Conservation (phyloP, 2,329 filamentous ascomycete genomes). For the Cladosporium austrohemisphaericum region DNA sequence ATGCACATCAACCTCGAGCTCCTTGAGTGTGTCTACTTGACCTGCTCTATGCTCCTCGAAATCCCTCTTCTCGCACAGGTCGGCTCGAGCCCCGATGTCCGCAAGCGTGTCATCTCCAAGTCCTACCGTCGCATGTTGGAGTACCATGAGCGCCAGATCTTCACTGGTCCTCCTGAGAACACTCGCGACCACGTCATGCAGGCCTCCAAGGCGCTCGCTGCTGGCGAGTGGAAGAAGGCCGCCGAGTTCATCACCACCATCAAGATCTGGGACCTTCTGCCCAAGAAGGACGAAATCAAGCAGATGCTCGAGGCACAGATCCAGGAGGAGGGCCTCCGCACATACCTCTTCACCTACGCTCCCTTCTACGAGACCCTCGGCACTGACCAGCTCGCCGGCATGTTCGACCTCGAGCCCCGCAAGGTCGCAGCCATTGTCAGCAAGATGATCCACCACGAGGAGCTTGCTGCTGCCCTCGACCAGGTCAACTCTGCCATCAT, state of each 20-base stretch:
- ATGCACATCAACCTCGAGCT: constrained; percentile 99
- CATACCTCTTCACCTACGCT: constrained; percentile 98
- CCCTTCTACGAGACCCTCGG: constrained; percentile 98
- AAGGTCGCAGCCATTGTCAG: constrained; percentile 95
- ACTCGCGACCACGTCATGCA: constrained; percentile 99
- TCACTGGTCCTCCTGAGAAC: constrained; percentile 97
- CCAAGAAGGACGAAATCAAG: constrained; percentile 90
- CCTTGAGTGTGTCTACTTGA: constrained; percentile 96
- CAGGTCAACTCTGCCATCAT: constrained; percentile 97
- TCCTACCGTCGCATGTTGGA: constrained; percentile 98
- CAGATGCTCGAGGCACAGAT: constrained; percentile 95
- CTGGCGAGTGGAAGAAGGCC: constrained; percentile 97
- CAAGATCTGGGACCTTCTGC: constrained; percentile 99
- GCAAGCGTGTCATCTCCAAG: constrained; percentile 98
- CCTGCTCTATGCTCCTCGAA: constrained; percentile 98
- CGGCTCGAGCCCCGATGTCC: constrained; percentile 91
- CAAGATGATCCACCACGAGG: constrained; percentile 99
- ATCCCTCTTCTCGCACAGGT: constrained; percentile 96
- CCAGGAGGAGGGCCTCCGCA: constrained; percentile 95
- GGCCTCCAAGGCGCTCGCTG: constrained; percentile 91
- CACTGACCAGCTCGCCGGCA: constrained; percentile 75
- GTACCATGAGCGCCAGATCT: constrained; percentile 99
- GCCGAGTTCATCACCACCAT: constrained; percentile 92
- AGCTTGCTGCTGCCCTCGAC: constrained; percentile 91
- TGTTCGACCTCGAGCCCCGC: constrained; percentile 90